Evolutionary conservation across 495 filamentous ascomycete genomes (phyloP), one percentile per base, ranked within the genome.

Genomic region (Penicillium pulvis): DNA sequence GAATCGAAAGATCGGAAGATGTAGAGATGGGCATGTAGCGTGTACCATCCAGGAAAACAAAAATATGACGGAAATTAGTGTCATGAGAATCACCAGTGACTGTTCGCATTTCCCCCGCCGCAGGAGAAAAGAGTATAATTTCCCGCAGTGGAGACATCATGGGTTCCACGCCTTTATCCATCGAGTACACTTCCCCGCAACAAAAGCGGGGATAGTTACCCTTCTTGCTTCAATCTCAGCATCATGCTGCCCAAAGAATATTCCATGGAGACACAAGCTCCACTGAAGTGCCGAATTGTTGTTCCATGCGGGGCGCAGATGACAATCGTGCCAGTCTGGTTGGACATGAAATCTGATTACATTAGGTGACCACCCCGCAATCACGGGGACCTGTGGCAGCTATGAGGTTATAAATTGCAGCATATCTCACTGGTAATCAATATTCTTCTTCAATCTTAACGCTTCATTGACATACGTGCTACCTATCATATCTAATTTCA

Each of bases 331-430:
- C 5, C 30, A 17, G 10, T 57, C n/a, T 63, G 63, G 63, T 61
- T 68, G 63, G 66, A 59, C 47, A 30, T 41, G 28, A 41, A 10
- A 35, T 23, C 20, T 23, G 20, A 2, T 50, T 28, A 20, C 33
- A 39, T 54, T 36, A 44, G 8, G 26, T 55, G 30, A 28, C 19
- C 46, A 49, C 58, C 65, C 62, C 62, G 55, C 57, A 42, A 42
- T 46, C 36, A n/a, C 42, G 48, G 48, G 35, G 20, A n/a, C 6
- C 39, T 8, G 33, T 36, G 16, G 16, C 0, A n/a, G 39, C 17
- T 17, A 30, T 54, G 36, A 19, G 39, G 45, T 28, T 14, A 14
- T 28, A 33, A 36, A 41, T 62, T 57, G 60, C 55, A 63, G 12
- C 51, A 20, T 54, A 12, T 42, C 20, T 26, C 24, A 39, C 48